Evolutionary conservation across 768 basidiomycete genomes (phyloP).

Genomic region (Tulasnella sp.): DNA sequence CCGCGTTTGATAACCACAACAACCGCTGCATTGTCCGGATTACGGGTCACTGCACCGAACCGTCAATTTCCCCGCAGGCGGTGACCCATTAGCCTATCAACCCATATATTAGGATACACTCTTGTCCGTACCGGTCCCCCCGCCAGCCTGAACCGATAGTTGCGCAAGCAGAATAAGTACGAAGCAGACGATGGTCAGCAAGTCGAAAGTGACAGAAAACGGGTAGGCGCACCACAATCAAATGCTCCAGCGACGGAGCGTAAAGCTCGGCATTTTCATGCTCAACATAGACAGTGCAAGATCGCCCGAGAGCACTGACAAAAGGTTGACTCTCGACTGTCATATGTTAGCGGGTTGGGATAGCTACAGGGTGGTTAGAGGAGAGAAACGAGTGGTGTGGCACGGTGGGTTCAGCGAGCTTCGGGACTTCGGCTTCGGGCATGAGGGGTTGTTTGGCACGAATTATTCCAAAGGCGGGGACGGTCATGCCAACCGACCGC

Average conservation of each 20-base stretch:
- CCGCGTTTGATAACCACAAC: not conserved
- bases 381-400: not conserved
- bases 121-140: not conserved
- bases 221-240: not conserved
- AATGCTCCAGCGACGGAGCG: not conserved
- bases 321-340: not conserved
- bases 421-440: too few species aligned
- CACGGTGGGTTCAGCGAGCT: too few species aligned
- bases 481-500: too few species aligned
- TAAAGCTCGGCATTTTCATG: not conserved
- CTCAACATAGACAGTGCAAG: conserved; percentile 5
- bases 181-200: not conserved
- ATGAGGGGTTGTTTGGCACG: too few species aligned
- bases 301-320: not conserved
- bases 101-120: not conserved
- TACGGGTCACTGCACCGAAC: not conserved
- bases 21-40: not conserved
- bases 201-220: not conserved
- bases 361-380: not conserved
- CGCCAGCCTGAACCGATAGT: not conserved
- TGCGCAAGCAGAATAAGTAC: not conserved
- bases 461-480: too few species aligned
- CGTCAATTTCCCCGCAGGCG: not conserved
- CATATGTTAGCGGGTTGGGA: not conserved
- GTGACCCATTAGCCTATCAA: too few species aligned